phyloP scores from a whole-genome alignment of 2,329 filamentous ascomycete species.

The Neospermospora avenae region DNA sequence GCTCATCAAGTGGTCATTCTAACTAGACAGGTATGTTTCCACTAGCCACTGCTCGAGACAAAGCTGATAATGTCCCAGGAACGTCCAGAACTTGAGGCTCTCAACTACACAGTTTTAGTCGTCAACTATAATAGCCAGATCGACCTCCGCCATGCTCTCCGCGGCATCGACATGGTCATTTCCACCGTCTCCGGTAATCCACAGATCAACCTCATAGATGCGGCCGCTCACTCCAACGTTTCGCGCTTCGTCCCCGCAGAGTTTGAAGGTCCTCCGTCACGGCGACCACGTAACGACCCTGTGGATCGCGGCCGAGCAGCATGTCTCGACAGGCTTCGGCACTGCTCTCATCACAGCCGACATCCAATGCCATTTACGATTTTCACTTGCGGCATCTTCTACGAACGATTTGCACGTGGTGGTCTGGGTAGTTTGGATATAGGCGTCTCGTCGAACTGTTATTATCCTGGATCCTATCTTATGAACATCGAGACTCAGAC shows the following conservation, averaged over 20 bases:
- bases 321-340: constrained; percentile 54
- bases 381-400: constrained; percentile 73
- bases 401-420: constrained; percentile 69
- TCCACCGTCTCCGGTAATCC: constrained; percentile 66
- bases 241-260: constrained; percentile 71
- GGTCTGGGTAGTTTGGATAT: constrained; percentile 60
- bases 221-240: constrained; percentile 62
- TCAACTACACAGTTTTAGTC: constrained; percentile 59
- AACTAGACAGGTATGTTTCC: constrained; percentile 54
- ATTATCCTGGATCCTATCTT: constrained; percentile 60
- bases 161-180: constrained; percentile 70
- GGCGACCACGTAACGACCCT: constrained; percentile 52
- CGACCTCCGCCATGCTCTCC: constrained; percentile 61
- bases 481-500: constrained; percentile 56
- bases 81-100: constrained; percentile 37
- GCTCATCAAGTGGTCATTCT: constrained; percentile 69
- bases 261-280: constrained; percentile 63
- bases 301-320: constrained; percentile 57
- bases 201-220: constrained; percentile 70
- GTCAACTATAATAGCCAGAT: constrained; percentile 63
- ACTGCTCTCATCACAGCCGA: constrained; percentile 46
- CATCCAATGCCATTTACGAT: constrained; percentile 62
- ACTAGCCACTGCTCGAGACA: not conserved
- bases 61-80: constrained; percentile 30
- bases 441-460: constrained; percentile 52